Evolutionary conservation across 2,329 filamentous ascomycete species (phyloP).

Genomic region (Ascocoryne sarcoides): DNA sequence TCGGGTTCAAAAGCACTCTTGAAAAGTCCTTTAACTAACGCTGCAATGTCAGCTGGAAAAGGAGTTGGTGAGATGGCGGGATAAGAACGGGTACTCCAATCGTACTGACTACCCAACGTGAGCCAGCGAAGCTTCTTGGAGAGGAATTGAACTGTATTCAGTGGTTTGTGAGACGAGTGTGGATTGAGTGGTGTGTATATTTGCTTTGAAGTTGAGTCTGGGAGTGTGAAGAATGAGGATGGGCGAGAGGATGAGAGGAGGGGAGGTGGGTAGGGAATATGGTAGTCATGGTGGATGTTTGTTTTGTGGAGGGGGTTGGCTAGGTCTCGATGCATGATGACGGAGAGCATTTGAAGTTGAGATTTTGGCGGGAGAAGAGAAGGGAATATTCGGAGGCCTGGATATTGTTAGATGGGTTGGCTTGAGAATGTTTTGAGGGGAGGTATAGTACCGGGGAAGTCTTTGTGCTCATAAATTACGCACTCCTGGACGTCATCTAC

Average conservation of each 20-base stretch:
- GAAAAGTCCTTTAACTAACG: constrained; percentile 62
- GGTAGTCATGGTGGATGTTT: constrained; percentile 77
- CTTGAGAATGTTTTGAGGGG: not conserved
- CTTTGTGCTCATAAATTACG: constrained; percentile 26
- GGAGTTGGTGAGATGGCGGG: constrained; percentile 53
- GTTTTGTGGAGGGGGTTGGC: constrained; percentile 68
- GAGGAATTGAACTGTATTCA: constrained; percentile 63
- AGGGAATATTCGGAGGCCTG: constrained; percentile 60
- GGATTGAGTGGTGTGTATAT: constrained; percentile 51
- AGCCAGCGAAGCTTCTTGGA: constrained; percentile 83
- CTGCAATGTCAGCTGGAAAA: constrained; percentile 67
- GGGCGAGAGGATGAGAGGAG: constrained; percentile 9
- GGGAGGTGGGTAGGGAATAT: constrained; percentile 47
- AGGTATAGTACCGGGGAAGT: constrained; percentile 21
- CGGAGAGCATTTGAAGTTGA: constrained; percentile 63
- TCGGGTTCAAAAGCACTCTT: constrained; percentile 63
- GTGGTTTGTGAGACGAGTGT: constrained; percentile 55
- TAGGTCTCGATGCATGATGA: constrained; percentile 70
- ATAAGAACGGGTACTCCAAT: constrained; percentile 84
- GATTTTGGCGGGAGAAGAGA: constrained; percentile 60
- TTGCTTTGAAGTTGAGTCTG: constrained; percentile 50
- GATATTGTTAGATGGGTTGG: not conserved
- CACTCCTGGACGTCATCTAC: constrained; percentile 11
- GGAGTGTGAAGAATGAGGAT: constrained; percentile 46
- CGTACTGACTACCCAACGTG: constrained; percentile 88